Conservation (phyloP, 345 rosid genomes). For the Syzygium oleosum region DNA sequence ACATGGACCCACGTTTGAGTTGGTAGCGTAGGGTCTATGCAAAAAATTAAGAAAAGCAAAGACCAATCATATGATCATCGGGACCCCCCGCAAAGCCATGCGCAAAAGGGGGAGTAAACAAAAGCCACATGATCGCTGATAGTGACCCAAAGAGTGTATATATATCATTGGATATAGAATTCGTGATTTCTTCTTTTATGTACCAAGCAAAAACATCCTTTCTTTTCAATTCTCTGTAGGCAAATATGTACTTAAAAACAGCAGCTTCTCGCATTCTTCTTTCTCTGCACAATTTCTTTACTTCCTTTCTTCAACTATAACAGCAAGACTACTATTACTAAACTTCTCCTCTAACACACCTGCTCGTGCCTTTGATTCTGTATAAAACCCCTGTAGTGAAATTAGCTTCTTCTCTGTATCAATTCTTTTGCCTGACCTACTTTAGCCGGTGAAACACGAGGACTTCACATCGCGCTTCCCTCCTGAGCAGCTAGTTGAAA, state of each 20-base stretch:
- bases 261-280: background rate
- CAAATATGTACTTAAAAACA: background rate
- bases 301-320: background rate
- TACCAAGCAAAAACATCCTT: background rate
- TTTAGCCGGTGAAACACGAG: background rate
- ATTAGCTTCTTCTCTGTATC: background rate
- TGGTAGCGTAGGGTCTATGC: background rate
- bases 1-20: background rate
- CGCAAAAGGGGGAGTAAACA: background rate
- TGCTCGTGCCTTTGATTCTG: background rate
- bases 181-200: background rate
- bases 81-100: background rate
- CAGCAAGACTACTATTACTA: background rate
- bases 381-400: background rate
- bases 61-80: background rate
- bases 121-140: background rate
- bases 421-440: background rate
- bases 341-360: background rate
- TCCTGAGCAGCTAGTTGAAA: background rate
- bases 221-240: background rate
- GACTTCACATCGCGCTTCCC: background rate
- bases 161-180: background rate
- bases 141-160: background rate
- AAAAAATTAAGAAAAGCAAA: background rate
- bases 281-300: background rate